Base-by-base conservation (phyloP, 2,329 filamentous ascomycete genomes). In the Colletotrichum liaoningense region DNA sequence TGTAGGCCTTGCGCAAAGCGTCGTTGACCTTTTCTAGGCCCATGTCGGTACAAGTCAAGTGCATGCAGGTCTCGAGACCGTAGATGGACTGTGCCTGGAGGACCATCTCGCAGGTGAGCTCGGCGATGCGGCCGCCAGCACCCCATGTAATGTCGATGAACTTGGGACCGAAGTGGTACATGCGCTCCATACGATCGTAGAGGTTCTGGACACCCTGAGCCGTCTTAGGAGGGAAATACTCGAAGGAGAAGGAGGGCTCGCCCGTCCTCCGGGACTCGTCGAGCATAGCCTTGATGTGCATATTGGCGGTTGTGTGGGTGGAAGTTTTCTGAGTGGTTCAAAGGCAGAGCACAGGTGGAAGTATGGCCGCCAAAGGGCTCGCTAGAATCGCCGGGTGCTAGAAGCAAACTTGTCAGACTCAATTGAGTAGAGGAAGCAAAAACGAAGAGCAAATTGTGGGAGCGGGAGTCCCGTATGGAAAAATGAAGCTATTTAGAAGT, bases 131-230 rank as follows among this genome's bases (percentile, higher is more conserved):
- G 60, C 97, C 97, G 77, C 97, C 97, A 65, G 97, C 97, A 76
- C 97, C 97, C 97, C 97, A 99, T 75, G 97, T 99, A 80, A 99
- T 93, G 84, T 99, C 97, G 82, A 99, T 95, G 87, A 99, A 99
- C 80, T 95, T 93, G 76, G 96, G 97, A 1, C 95, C 97, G 76
- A 97, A 91, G 79, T 93, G 91, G 84, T 98, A 95, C 97, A 99
- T 99, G 85, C 95, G 95, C 85, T 99, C 97, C 94, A 99, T 98
- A 78, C 97, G 94, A 79, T 99, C 97, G 88, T 99, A 99, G 72
- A 99, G 92, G 83, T 99, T 99, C 86, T 99, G 97, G 14, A 99
- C 96, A 88, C 97, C 97, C 86, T 97, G 94, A 12, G 94, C 93
- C 8, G 97, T 99, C 87, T 99, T 99, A 52, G 97, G 97, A 64